phyloP scores from a whole-genome alignment of 345 rosid genomes.

The Aquilaria sinensis region DNA sequence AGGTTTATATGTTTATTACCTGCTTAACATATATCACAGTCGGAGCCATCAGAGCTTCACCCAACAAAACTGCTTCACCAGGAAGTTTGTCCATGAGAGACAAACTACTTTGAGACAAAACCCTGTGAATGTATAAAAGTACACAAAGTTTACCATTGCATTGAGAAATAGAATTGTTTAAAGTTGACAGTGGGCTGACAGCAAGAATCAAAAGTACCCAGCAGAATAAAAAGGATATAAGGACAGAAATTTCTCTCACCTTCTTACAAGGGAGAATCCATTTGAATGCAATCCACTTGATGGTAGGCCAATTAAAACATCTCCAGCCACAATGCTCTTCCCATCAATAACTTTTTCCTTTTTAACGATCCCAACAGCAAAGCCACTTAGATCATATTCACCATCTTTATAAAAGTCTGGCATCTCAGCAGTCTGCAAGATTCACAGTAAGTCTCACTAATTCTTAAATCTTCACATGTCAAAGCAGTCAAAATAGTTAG shows the following conservation, averaged over 20 bases:
- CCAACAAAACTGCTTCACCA: conserved; percentile 50
- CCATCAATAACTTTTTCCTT: conserved; percentile 82
- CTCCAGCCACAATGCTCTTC: conserved; percentile 69
- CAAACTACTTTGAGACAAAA: conserved; percentile 56
- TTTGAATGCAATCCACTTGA: conserved; percentile 96
- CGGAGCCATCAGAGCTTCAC: conserved; percentile 92
- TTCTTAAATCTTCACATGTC: too few species aligned
- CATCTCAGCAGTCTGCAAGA: conserved; percentile 92
- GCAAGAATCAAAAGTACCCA: background rate
- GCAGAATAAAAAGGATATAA: background rate
- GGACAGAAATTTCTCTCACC: conserved; percentile 25
- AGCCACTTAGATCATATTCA: conserved; percentile 90
- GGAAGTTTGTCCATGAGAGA: conserved; percentile 68
- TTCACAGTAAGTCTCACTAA: too few species aligned
- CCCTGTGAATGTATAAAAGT: conserved; percentile 31
- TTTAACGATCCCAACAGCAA: conserved; percentile 85
- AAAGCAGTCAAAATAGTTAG: background rate
- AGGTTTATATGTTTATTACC: conserved; percentile 29
- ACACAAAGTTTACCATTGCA: background rate
- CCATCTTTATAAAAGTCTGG: conserved; percentile 82
- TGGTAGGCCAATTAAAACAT: conserved; percentile 79
- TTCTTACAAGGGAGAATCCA: conserved; percentile 92
- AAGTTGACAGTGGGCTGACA: background rate
- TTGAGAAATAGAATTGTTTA: background rate
- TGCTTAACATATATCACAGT: conserved; percentile 85